Conservation (phyloP, 805 yeast species). For the Gaillardinia entomophila region DNA sequence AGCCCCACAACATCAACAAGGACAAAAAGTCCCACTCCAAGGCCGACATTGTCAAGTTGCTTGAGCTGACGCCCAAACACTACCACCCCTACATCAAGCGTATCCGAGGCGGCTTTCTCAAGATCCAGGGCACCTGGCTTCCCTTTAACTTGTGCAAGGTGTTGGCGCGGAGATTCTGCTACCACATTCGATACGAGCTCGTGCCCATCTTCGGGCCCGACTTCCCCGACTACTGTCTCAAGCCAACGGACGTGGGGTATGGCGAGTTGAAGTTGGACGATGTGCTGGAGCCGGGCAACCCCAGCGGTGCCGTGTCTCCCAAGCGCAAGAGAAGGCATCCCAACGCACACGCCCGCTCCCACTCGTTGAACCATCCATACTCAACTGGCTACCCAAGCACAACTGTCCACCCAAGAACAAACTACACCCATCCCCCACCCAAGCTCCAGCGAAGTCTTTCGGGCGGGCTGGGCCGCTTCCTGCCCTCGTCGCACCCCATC, state of each 20-base stretch:
- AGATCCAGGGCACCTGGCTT: constrained; percentile 93
- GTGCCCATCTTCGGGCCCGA: constrained; percentile 74
- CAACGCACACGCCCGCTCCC: background rate
- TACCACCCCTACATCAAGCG: constrained; percentile 59
- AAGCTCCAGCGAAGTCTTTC: too few species aligned
- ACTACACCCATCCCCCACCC: too few species aligned
- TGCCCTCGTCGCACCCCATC: background rate
- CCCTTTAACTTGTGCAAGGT: constrained; percentile 63
- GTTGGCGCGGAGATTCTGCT: constrained; percentile 72
- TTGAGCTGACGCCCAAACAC: constrained; percentile 58
- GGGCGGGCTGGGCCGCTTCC: too few species aligned
- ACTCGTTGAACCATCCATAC: too few species aligned
- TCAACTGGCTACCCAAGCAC: too few species aligned
- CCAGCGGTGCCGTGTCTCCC: background rate
- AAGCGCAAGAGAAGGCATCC: too few species aligned
- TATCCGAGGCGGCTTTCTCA: constrained; percentile 84
- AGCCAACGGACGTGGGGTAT: constrained; percentile 56
- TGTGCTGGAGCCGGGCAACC: constrained; percentile 3
- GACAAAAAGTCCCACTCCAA: constrained; percentile 30
- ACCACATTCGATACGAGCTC: constrained; percentile 65
- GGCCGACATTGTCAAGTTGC: constrained; percentile 70
- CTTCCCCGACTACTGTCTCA: constrained; percentile 57
- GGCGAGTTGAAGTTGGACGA: constrained; percentile 52
- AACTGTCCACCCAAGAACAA: background rate
- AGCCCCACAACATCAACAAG: constrained; percentile 1